Percentiles rank a stretch among this genome's conserved stretches.
phyloP scores from a whole-genome alignment of 2,329 filamentous ascomycete genomes.

The Aplosporella prunicola region DNA sequence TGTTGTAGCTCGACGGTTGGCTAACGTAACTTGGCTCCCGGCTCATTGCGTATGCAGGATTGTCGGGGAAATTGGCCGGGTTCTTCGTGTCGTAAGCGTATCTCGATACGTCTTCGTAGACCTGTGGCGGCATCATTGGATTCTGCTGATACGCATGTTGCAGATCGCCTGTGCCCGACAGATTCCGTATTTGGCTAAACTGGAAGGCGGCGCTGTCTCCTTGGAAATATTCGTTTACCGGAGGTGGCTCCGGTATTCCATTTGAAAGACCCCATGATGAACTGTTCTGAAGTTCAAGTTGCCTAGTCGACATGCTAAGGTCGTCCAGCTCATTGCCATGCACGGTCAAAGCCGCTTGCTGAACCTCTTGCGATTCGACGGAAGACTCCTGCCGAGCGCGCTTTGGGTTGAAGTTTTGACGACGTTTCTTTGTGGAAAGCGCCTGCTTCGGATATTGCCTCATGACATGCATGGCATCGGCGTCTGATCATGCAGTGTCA shows the following conservation, averaged over 20 bases:
- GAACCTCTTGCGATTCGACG: neutral
- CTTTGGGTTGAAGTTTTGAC: neutral
- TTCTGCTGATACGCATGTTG: conserved; percentile 6
- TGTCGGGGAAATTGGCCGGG: conserved; percentile 2
- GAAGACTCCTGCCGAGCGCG: conserved; percentile 7
- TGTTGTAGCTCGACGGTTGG: conserved; percentile 6
- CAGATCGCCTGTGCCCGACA: neutral
- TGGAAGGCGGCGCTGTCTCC: too few species aligned
- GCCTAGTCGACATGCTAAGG: conserved; percentile 2
- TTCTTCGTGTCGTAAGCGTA: conserved; percentile 7
- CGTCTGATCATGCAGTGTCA: neutral
- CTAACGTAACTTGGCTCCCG: conserved; percentile 9
- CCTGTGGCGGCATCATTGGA: conserved; percentile 7
- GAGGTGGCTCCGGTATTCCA: conserved; percentile 4
- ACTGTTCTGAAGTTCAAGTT: conserved; percentile 5
- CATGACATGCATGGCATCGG: conserved; percentile 4
- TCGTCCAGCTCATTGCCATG: conserved; percentile 3
- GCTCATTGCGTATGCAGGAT: conserved; percentile 6
- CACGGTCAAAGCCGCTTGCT: neutral
- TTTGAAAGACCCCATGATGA: too few species aligned
- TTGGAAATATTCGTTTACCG: conserved; percentile 2
- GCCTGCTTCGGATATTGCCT: conserved; percentile 10
- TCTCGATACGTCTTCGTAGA: conserved; percentile 4
- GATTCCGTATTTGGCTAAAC: too few species aligned
- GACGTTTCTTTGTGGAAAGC: conserved; percentile 4